Conservation (phyloP, 805 yeast species). For the Torulaspora delbrueckii region DNA sequence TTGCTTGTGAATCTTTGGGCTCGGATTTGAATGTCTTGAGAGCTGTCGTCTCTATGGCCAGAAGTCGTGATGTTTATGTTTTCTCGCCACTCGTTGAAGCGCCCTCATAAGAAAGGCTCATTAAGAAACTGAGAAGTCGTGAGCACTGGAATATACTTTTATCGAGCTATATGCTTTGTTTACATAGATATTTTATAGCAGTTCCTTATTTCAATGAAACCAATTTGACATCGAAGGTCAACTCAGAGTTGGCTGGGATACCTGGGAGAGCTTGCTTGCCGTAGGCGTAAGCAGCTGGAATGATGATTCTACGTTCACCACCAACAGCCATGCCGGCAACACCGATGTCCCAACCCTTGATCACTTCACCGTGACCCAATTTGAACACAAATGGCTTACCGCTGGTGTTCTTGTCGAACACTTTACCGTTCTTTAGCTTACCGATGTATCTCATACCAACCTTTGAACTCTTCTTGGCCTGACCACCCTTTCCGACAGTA, state of each 20-base stretch:
- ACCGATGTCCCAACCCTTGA: conserved; percentile 98
- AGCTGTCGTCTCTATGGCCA: neutral
- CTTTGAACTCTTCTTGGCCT: conserved; percentile 81
- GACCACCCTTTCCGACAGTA: conserved; percentile 79
- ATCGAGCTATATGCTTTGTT: neutral
- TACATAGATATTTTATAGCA: neutral
- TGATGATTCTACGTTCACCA: conserved; percentile 96
- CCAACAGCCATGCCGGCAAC: conserved; percentile 98
- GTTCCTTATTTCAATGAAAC: conserved; percentile 75
- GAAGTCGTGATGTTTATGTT: neutral
- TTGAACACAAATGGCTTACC: conserved; percentile 94
- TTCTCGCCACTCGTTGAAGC: neutral
- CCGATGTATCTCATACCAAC: conserved; percentile 98
- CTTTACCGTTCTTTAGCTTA: conserved; percentile 92
- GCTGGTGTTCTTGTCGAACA: conserved; percentile 92
- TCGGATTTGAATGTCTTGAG: neutral
- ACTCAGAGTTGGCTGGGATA: conserved; percentile 94
- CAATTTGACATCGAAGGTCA: conserved; percentile 92
- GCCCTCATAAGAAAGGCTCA: neutral
- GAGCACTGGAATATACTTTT: neutral
- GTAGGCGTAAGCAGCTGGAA: conserved; percentile 95
- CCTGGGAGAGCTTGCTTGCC: conserved; percentile 95
- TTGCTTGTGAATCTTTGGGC: neutral
- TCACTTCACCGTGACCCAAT: conserved; percentile 96
- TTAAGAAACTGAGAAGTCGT: neutral